These are phyloP conservation scores for Flaveria ramosissima DNA, from an alignment of 129 eudicot species.

Conservation along the genomic window DNA sequence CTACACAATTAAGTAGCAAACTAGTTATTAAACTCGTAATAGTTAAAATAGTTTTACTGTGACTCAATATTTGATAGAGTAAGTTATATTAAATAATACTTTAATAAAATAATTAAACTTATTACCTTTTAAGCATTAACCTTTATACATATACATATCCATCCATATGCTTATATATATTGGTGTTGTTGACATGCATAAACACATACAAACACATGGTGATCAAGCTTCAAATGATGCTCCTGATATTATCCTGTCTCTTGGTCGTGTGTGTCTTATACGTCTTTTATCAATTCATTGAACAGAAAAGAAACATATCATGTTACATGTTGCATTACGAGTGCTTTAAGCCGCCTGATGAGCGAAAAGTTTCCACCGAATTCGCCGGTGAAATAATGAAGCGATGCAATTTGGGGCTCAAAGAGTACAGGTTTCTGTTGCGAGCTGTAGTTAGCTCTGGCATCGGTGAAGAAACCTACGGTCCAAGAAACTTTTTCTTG, in stretches of 20 bases:
- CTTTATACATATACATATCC: no score
- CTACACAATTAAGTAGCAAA: no score
- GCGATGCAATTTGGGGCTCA: conserved; percentile 35
- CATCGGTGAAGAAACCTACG: conserved; percentile 51
- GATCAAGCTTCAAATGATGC: conserved; percentile 25
- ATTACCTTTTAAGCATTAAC: no score
- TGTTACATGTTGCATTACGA: conserved; percentile 53
- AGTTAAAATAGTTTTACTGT: no score
- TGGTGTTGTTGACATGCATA: neutral
- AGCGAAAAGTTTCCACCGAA: conserved; percentile 39
- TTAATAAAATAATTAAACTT: no score
- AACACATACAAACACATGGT: conserved; percentile 8
- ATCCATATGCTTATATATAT: no score
- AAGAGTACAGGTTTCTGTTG: conserved; percentile 42
- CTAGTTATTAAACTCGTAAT: no score
- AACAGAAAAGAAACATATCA: conserved; percentile 24
- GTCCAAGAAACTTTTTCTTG: conserved; percentile 44
- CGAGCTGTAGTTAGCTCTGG: conserved; percentile 51
- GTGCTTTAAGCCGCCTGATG: conserved; percentile 52
- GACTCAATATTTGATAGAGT: no score
- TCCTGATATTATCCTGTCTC: conserved; percentile 23
- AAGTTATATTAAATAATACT: no score
- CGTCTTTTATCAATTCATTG: conserved; percentile 25
- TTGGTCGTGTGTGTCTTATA: conserved; percentile 18
- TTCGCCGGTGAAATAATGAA: conserved; percentile 36